phyloP scores from a whole-genome alignment of 495 filamentous ascomycete species.

The Xeromyces bisporus region DNA sequence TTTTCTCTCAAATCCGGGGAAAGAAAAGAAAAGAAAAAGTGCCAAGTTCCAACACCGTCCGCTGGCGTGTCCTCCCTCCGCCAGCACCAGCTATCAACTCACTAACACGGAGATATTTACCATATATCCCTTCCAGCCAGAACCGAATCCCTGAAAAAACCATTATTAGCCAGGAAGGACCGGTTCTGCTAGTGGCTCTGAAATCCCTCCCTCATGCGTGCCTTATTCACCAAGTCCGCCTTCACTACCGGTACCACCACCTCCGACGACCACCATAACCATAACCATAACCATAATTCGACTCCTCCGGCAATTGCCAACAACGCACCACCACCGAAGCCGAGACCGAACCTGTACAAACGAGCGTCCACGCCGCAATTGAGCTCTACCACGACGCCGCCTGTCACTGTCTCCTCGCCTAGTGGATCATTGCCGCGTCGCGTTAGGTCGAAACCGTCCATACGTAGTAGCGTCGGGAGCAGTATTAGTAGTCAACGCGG shows the following conservation, averaged over 20 bases:
- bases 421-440: constrained; percentile 18
- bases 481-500: constrained; percentile 14
- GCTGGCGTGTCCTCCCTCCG: too few relatives aligned
- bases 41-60: too few relatives aligned
- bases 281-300: too few relatives aligned
- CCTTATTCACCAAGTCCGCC: constrained; percentile 20
- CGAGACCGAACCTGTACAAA: constrained; percentile 12
- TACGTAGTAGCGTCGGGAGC: constrained; percentile 24
- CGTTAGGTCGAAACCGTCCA: constrained; percentile 27
- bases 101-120: too few relatives aligned
- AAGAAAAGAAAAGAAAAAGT: too few relatives aligned
- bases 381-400: constrained; percentile 11
- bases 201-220: constrained; percentile 30
- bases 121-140: too few relatives aligned
- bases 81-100: too few relatives aligned
- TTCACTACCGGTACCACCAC: constrained; percentile 11
- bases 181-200: constrained; percentile 2
- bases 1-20: too few relatives aligned
- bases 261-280: constrained; percentile 14
- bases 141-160: too few relatives aligned
- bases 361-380: constrained; percentile 7
- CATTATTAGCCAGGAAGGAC: constrained; percentile 6
- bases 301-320: too few relatives aligned
- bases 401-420: constrained; percentile 17
- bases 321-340: constrained; percentile 12